These are phyloP conservation scores for Phytophthora syringae DNA, from an alignment of 352 stramenopile species.

Conservation along the genomic window DNA sequence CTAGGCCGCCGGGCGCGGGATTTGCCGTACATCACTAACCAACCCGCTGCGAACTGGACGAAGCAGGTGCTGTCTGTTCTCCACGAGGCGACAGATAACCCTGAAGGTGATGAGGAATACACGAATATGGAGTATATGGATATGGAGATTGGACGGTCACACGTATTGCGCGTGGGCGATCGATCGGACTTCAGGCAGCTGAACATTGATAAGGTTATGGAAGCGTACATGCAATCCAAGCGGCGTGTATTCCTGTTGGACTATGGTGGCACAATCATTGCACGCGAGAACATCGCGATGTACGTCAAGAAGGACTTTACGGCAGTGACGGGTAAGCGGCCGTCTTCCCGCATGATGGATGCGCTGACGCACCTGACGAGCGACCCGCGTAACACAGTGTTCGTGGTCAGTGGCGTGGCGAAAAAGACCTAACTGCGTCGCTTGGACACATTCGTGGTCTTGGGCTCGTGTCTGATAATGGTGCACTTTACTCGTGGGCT, in stretches of 20 bases:
- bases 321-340: conserved; percentile 93
- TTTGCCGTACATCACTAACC: conserved; percentile 96
- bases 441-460: conserved; percentile 94
- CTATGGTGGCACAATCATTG: conserved; percentile 97
- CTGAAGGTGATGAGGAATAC: conserved; percentile 76
- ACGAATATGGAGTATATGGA: conserved; percentile 91
- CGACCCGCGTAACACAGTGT: conserved; percentile 96
- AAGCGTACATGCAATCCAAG: conserved; percentile 85
- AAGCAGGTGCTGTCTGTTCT: conserved; percentile 94
- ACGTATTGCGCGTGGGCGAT: conserved; percentile 70
- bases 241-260: conserved; percentile 97
- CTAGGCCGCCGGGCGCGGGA: conserved; percentile 92
- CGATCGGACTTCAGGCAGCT: conserved; percentile 87
- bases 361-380: conserved; percentile 88
- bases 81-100: conserved; percentile 77
- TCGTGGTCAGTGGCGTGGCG: conserved; percentile 96
- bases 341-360: conserved; percentile 88
- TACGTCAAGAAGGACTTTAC: conserved; percentile 97
- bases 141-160: conserved; percentile 77
- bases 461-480: conserved; percentile 95
- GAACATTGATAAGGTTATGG: conserved; percentile 80
- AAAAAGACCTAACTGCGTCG: conserved; percentile 90
- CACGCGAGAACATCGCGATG: conserved; percentile 92
- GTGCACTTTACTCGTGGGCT: conserved; percentile 93
- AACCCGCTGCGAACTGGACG: conserved; percentile 95